Evolutionary conservation across 495 filamentous ascomycete species (phyloP).

Genomic region (Xylaria longipes): DNA sequence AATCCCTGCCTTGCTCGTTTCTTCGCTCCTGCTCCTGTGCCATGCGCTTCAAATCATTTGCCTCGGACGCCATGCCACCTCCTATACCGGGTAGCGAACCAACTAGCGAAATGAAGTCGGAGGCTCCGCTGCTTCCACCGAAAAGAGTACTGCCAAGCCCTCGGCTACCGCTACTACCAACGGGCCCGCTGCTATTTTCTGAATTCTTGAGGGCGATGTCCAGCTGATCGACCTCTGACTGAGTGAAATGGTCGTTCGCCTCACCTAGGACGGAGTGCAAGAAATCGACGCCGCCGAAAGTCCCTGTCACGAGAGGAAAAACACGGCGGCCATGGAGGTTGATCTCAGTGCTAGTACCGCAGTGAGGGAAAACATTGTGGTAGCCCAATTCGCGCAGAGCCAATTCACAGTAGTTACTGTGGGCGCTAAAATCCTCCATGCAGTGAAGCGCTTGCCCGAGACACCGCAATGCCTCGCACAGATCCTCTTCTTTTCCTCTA

Average conservation of each 20-base stretch:
- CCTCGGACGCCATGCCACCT: slow-evolving; percentile 74
- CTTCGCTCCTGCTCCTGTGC: slow-evolving; percentile 77
- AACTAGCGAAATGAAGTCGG: slow-evolving; percentile 73
- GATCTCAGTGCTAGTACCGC: slow-evolving; percentile 75
- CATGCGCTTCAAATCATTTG: slow-evolving; percentile 72
- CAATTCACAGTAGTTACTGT: slow-evolving; percentile 94
- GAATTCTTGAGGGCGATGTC: slow-evolving; percentile 72
- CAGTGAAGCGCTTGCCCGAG: slow-evolving; percentile 93
- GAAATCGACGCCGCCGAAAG: slow-evolving; percentile 94
- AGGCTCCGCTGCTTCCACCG: slow-evolving; percentile 34
- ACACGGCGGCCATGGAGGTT: slow-evolving; percentile 74
- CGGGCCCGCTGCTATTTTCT: slow-evolving; percentile 39
- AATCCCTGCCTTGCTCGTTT: slow-evolving; percentile 49
- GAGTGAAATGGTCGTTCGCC: slow-evolving; percentile 93
- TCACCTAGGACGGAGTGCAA: slow-evolving; percentile 96
- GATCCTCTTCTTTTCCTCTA: slow-evolving; percentile 77
- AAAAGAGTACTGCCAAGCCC: slow-evolving; percentile 47
- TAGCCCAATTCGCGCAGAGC: slow-evolving; percentile 85
- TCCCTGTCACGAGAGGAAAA: slow-evolving; percentile 88
- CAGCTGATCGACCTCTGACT: slow-evolving; percentile 91
- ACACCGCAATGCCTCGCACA: slow-evolving; percentile 85
- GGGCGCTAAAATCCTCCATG: slow-evolving; percentile 93
- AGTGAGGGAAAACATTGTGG: slow-evolving; percentile 83
- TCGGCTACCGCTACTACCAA: slow-evolving; percentile 48
- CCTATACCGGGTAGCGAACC: slow-evolving; percentile 79